phyloP scores from a whole-genome alignment of 2,329 filamentous ascomycete genomes.

The Hypomyces rosellus region DNA sequence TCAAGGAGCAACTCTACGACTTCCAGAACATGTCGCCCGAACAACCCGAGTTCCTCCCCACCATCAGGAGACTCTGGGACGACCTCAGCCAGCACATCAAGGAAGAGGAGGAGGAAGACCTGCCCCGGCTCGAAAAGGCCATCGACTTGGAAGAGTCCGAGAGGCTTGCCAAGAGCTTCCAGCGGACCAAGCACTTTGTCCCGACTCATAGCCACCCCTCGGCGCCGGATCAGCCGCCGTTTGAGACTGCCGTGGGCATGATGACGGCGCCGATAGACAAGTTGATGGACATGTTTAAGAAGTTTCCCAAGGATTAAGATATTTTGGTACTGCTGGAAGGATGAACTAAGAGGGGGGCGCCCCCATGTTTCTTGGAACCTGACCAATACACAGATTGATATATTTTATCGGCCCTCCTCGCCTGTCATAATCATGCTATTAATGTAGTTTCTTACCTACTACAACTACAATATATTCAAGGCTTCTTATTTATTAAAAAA shows the following conservation, averaged over 20 bases:
- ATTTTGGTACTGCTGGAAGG: neutral
- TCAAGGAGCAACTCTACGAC: constrained; percentile 1
- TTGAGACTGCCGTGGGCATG: constrained; percentile 45
- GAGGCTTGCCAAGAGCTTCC: constrained; percentile 35
- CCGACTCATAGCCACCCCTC: constrained; percentile 40
- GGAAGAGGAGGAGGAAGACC: constrained; percentile 4
- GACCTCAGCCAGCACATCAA: constrained; percentile 1
- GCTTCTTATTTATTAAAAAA: no score
- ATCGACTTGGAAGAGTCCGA: constrained; percentile 26
- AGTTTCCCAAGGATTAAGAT: constrained; percentile 37
- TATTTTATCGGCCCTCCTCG: no score
- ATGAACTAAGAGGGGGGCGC: no score
- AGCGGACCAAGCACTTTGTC: constrained; percentile 44
- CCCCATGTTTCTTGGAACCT: no score
- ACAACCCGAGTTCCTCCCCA: constrained; percentile 1
- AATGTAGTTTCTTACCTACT: no score
- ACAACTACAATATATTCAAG: no score
- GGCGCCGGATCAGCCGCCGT: constrained; percentile 41
- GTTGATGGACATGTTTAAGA: constrained; percentile 43
- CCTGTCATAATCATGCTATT: no score
- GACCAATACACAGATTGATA: no score
- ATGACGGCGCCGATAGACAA: constrained; percentile 48
- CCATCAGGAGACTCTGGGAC: neutral
- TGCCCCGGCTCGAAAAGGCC: constrained; percentile 25
- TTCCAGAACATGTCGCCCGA: constrained; percentile 3